These are phyloP conservation scores for Trametes villosa DNA, from an alignment of 768 basidiomycete genomes.

Conservation along the genomic window DNA sequence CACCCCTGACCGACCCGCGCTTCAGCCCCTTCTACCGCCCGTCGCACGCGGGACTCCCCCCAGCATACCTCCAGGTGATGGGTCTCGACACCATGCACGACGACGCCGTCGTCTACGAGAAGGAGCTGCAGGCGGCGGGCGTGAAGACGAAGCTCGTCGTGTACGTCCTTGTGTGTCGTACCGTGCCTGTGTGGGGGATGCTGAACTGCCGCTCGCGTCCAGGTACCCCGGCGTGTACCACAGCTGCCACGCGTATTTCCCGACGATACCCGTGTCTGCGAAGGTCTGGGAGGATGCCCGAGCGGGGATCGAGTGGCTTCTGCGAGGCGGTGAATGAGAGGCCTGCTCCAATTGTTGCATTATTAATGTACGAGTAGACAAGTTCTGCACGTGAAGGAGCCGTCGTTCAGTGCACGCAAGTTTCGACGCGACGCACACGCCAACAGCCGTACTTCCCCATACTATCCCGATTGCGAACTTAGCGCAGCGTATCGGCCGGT, in stretches of 20 bases:
- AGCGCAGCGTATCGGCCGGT: no score
- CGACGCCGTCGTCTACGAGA: constrained; percentile 34
- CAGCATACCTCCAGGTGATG: constrained; percentile 30
- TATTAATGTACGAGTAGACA: no score
- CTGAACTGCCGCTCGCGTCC: background rate
- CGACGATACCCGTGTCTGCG: background rate
- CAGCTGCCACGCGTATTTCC: background rate
- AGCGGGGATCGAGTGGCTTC: background rate
- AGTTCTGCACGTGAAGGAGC: no score
- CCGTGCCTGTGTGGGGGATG: no score
- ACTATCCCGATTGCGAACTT: no score
- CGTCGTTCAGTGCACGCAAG: no score
- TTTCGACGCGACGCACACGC: no score
- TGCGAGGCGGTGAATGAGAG: background rate
- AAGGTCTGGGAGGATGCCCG: background rate
- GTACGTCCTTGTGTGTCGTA: constrained; percentile 18
- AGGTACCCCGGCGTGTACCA: background rate
- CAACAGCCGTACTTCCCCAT: no score
- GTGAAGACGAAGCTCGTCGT: constrained; percentile 29
- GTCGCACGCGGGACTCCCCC: constrained; percentile 25
- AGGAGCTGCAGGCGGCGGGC: constrained; percentile 27
- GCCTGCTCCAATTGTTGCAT: no score
- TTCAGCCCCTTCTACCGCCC: background rate
- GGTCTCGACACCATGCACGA: constrained; percentile 34
- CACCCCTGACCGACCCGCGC: constrained; percentile 3